phyloP scores from a whole-genome alignment of 345 rosid species.

The Acer negundo region DNA sequence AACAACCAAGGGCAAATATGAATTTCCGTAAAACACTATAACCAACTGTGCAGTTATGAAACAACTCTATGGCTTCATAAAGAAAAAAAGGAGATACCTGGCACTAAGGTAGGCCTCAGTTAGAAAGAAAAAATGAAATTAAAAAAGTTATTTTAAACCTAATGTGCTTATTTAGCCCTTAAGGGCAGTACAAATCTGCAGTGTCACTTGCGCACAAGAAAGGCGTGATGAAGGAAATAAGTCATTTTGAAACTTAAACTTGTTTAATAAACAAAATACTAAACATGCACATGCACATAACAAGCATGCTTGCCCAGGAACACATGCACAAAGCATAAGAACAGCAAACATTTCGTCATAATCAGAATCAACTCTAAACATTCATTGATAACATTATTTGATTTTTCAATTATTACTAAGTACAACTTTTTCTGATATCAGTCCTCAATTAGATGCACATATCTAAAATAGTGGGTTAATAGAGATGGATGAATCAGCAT shows the following conservation, averaged over 20 bases:
- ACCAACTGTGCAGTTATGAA: neutral
- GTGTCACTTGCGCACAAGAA: neutral
- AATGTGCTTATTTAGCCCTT: neutral
- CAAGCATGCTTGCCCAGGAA: neutral
- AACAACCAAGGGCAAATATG: neutral
- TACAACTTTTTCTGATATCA: neutral
- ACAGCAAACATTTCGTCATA: neutral
- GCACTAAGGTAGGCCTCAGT: neutral
- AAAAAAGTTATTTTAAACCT: neutral
- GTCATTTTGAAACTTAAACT: neutral
- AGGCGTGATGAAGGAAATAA: neutral
- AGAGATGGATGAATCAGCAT: neutral
- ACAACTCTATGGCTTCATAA: neutral
- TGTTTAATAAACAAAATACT: neutral
- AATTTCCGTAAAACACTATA: neutral
- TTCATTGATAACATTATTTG: neutral
- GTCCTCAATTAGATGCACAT: neutral
- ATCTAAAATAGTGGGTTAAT: neutral
- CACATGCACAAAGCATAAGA: neutral
- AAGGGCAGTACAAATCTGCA: neutral
- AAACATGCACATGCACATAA: neutral
- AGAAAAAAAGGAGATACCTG: neutral
- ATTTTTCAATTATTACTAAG: neutral
- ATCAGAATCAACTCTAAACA: neutral
- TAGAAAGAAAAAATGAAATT: neutral